Percentiles rank a stretch among this genome's conserved stretches.
Conservation (phyloP, 495 filamentous ascomycete species). For the Tricharina praecox region DNA sequence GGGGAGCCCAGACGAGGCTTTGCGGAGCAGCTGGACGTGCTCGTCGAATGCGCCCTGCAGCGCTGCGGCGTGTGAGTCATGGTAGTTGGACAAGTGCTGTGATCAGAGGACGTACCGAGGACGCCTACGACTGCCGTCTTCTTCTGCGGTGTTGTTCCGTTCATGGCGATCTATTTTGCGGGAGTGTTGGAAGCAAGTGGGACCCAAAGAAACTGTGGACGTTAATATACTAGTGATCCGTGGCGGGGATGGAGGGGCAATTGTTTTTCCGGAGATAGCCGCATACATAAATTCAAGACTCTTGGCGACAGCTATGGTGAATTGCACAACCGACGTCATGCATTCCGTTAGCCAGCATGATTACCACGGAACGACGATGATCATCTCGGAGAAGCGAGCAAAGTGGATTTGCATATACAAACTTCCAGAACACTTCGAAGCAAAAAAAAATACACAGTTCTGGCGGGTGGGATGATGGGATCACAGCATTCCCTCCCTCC, state of each 20-base stretch:
- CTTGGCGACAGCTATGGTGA: too few relatives aligned
- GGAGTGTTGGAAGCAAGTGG: too few relatives aligned
- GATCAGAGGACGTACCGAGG: slow-evolving; percentile 29
- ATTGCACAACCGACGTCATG: too few relatives aligned
- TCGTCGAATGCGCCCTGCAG: slow-evolving; percentile 89
- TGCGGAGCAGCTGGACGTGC: slow-evolving; percentile 59
- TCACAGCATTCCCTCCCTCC: slow-evolving; percentile 67
- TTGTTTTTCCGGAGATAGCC: background rate
- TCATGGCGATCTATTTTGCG: too few relatives aligned
- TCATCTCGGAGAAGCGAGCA: too few relatives aligned
- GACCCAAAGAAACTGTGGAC: too few relatives aligned
- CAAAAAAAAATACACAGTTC: background rate
- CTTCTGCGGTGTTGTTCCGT: background rate
- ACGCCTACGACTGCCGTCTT: background rate
- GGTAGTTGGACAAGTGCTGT: slow-evolving; percentile 11
- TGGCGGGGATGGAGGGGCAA: background rate
- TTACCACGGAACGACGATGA: too few relatives aligned
- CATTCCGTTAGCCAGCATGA: too few relatives aligned
- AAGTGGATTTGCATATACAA: too few relatives aligned
- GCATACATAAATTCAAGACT: too few relatives aligned
- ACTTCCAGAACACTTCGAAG: too few relatives aligned
- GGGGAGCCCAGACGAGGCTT: slow-evolving; percentile 39
- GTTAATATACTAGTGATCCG: too few relatives aligned
- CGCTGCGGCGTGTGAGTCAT: slow-evolving; percentile 31
- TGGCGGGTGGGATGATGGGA: background rate